Evolutionary conservation across 2,329 filamentous ascomycete species (phyloP), one percentile per base, ranked within the genome.

Genomic region (Phialophora tarda): DNA sequence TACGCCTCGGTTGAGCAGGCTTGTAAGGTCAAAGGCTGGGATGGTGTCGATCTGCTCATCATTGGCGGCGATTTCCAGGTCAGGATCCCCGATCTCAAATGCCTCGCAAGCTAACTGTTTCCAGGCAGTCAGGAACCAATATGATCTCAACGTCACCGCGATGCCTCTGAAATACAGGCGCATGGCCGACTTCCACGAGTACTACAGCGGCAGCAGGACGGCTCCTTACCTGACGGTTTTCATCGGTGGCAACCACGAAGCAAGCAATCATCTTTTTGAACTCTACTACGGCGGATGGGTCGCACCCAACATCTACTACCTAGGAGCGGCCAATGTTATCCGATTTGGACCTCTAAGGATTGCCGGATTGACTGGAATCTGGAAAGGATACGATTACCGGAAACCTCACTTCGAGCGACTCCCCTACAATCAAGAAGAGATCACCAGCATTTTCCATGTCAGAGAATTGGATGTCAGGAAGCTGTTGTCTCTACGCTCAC

Each of bases 271-370:
- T 78, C 82, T 97, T 4, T 95, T 89, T 83, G 95, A 99, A 79
- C 85, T 99, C 0, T 96, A 92, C 81, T 96, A 98, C 76, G 95
- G 95, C 59, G 95, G 95, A 59, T 99, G 95, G 95, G 95, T 92
- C 5, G 94, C 94, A 7, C 93, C 92, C 8, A 96, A 95, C 72
- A 98, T 99, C 70, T 99, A 97, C 82, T 99, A 97, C 79, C 85
- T 98, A 77, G 95, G 95, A 57, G 92, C 93, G 38, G 92, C 95
- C 66, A 97, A 96, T 75, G 89, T 99, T 8, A 77, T 99, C 48
- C 89, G 90, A 21, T 82, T 96, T 34, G 94, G 94, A 0, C 90
- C 91, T 1, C 80, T 99, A 57, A 88, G 95, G 24, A 96, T 99
- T 68, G 91, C 92, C 41, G 94, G 90, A 4, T 82, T 98, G 77